Evolutionary conservation across 306 rosid genomes (phyloP).

Genomic region (Fragaria iinumae): DNA sequence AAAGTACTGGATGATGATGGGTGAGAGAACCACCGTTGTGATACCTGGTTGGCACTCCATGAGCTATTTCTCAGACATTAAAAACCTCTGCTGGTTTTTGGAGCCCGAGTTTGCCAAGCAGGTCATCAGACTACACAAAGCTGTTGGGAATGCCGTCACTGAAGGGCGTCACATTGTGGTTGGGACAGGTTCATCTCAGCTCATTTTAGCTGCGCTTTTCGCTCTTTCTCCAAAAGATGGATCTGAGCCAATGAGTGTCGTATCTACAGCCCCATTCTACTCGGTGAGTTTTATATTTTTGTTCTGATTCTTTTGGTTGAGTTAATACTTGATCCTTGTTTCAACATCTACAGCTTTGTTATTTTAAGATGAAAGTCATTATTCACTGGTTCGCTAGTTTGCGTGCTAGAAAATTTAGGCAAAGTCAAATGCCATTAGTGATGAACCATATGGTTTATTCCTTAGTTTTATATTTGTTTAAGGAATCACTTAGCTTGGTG

Average conservation of each 20-base stretch:
- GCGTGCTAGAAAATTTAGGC: slow-evolving; percentile 26
- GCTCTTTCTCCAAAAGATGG: slow-evolving; percentile 63
- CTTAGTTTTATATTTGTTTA: slow-evolving; percentile 9
- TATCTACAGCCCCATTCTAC: slow-evolving; percentile 75
- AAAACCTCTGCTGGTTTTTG: slow-evolving; percentile 74
- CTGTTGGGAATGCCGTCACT: slow-evolving; percentile 77
- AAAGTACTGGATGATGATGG: slow-evolving; percentile 60
- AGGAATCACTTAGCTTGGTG: slow-evolving; percentile 22
- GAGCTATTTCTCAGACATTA: slow-evolving; percentile 68
- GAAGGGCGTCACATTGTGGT: slow-evolving; percentile 70
- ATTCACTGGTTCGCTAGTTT: neutral
- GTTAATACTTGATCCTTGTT: neutral
- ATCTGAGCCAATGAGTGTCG: slow-evolving; percentile 53
- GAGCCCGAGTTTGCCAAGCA: slow-evolving; percentile 66
- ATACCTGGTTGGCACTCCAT: slow-evolving; percentile 80
- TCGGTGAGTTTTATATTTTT: slow-evolving; percentile 48
- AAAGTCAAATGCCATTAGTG: slow-evolving; percentile 22
- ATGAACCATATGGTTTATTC: slow-evolving; percentile 16
- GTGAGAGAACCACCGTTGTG: slow-evolving; percentile 55
- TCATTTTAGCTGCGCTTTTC: slow-evolving; percentile 70
- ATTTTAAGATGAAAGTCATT: neutral
- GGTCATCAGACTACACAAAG: slow-evolving; percentile 63
- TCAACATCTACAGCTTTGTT: neutral
- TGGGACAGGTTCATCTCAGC: slow-evolving; percentile 96
- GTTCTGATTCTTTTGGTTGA: slow-evolving; percentile 25